phyloP scores from a whole-genome alignment of 2,329 filamentous ascomycete genomes.

The Talaromyces verruculosus region DNA sequence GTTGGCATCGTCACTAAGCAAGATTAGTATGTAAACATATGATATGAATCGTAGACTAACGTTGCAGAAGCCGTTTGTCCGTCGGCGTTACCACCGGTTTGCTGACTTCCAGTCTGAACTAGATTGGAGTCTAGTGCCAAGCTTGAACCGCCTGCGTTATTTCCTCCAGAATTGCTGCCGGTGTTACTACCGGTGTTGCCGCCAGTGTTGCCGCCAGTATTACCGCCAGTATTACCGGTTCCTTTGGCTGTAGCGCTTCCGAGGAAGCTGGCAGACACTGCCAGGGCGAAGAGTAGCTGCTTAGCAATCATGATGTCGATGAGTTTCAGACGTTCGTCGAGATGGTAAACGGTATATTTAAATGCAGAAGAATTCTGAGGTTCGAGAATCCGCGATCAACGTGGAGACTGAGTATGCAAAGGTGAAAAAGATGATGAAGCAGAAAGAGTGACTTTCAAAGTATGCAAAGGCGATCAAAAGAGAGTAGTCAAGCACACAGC shows the following conservation, averaged over 20 bases:
- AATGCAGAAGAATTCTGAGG: background rate
- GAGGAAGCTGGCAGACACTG: background rate
- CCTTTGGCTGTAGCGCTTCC: background rate
- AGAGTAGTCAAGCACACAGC: conserved; percentile 7
- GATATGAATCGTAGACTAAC: conserved; percentile 32
- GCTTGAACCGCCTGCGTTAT: background rate
- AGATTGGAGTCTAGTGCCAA: conserved; percentile 39
- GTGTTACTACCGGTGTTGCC: conserved; percentile 21
- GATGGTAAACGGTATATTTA: background rate
- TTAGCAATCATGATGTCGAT: conserved; percentile 7
- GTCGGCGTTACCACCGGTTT: conserved; percentile 27
- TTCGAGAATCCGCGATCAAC: conserved; percentile 8
- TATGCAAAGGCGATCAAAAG: background rate
- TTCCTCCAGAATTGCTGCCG: conserved; percentile 20
- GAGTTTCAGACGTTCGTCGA: background rate
- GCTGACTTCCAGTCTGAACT: conserved; percentile 39
- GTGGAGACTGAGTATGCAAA: background rate
- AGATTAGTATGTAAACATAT: conserved; percentile 17
- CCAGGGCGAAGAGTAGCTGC: conserved; percentile 1
- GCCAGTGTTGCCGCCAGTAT: conserved; percentile 29
- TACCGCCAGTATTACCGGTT: conserved; percentile 20
- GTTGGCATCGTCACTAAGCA: conserved; percentile 50
- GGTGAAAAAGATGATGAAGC: background rate
- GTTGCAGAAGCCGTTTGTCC: conserved; percentile 49
- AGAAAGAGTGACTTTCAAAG: conserved; percentile 5